phyloP scores from a whole-genome alignment of 2,329 filamentous ascomycete species.

The Hypoxylon sp. region DNA sequence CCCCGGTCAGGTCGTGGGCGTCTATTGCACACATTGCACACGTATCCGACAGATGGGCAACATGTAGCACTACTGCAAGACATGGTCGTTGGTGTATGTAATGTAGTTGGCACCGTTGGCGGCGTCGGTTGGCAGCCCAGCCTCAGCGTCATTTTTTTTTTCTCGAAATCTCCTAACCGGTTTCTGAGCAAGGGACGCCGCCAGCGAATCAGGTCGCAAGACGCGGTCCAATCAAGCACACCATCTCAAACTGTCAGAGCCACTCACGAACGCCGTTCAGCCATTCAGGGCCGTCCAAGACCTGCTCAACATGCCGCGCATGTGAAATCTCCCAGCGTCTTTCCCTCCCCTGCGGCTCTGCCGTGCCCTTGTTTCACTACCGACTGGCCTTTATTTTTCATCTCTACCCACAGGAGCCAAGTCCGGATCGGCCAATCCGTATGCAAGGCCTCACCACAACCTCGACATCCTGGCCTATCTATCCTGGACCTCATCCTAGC shows the following conservation, averaged over 20 bases:
- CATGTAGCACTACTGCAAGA: no score
- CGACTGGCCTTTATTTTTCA: conserved; percentile 33
- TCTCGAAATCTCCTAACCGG: conserved; percentile 28
- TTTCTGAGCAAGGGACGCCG: not conserved
- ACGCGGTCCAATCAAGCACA: conserved; percentile 26
- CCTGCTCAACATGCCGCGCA: conserved; percentile 24
- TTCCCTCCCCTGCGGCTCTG: conserved; percentile 36
- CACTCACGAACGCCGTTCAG: no score
- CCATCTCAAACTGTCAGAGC: no score
- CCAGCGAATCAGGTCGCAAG: conserved; percentile 17
- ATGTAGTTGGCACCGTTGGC: conserved; percentile 27
- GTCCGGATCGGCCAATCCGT: conserved; percentile 31
- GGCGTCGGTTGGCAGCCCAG: conserved; percentile 33
- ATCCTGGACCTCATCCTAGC: conserved; percentile 18
- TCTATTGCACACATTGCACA: no score
- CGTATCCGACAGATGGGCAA: no score
- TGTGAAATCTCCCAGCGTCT: conserved; percentile 27
- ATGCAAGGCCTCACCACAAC: conserved; percentile 11
- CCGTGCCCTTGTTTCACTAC: conserved; percentile 36
- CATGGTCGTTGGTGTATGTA: no score
- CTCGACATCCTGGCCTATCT: conserved; percentile 13
- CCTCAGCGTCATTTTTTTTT: conserved; percentile 23
- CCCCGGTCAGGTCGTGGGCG: no score
- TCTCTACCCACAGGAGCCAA: conserved; percentile 29
- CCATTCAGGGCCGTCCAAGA: not conserved